Evolutionary conservation across 129 eudicot species (phyloP), one percentile per base, ranked within the genome.

Genomic region (Calendula officinalis): DNA sequence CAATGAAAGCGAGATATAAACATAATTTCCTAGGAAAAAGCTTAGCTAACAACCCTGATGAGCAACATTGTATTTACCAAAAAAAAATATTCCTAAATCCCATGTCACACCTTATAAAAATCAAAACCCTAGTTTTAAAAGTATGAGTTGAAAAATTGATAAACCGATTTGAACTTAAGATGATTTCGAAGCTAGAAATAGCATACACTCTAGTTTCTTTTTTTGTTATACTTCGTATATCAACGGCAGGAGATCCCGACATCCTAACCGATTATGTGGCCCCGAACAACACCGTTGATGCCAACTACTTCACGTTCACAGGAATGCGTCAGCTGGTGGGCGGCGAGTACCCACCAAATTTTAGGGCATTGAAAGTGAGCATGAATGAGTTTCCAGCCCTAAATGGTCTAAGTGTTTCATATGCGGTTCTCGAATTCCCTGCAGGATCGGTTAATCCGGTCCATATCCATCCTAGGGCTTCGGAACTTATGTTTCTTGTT

Each of bases 401-500:
- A 56, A 16, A 56, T 8, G 83, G 83, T 15, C 77, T 55, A 57
- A 74, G 83, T 7, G 70, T 79, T 42, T 74, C 80, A 6, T 68
- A 62, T 58, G 77, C 73, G 7, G 44, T 75, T 22, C 80, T 79
- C 0, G 69, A 69, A 46, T 79, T 66, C 68, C 84, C 84, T 17
- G 41, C 27, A 5, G 64, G 74, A 12, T 58, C 84, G 0, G 60
- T 79, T 33, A 79, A 69, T 46, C 83, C 80, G 5, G 64, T 71
- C 42, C 83, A 74, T 22, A 69, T 55, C 36, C 83, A 79, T 69
- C 80, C 80, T 41, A 71, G 77, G 34, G 72, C 84, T 16, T 70
- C 84, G 0, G 80, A 79, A 66, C 77, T 79, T 39, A 49, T 79
- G 74, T 79, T 69, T 39, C 77, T 79, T 38, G 60, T 74, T 5